Base-by-base conservation (phyloP, 2,329 filamentous ascomycete species). In the Dactylellina cionopaga region DNA sequence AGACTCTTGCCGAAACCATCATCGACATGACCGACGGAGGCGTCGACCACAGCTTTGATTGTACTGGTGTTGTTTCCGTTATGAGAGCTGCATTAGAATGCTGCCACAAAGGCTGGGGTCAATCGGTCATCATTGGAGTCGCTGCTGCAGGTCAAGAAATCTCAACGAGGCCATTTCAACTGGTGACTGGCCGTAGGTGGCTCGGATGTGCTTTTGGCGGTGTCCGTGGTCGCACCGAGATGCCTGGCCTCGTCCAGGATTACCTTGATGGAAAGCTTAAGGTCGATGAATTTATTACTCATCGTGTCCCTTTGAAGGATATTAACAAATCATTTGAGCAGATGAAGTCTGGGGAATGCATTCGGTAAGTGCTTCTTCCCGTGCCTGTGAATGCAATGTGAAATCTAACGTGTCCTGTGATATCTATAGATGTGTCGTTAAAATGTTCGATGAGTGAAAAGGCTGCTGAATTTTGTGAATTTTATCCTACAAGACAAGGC, bases 31-130 rank as follows among this genome's bases (percentile, higher is more conserved):
- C 95, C 1, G 95, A 98, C 79, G 95, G 95, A 76, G 95, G 95
- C 55, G 96, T 92, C 81, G 95, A 99, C 84, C 98, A 97, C 85
- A 99, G 95, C 52, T 99, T 99, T 80, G 95, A 99, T 84, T 98
- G 95, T 86, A 99, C 95, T 5, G 95, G 95, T 71, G 98, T 98
- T 79, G 93, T 98, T 58, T 87, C 89, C 77, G 95, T 99, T 63
- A 99, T 96, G 95, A 87, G 95, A 75, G 90, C 92, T 58, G 95
- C 95, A 39, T 88, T 99, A 72, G 94, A 99, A 84, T 93, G 95
- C 51, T 98, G 93, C 85, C 95, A 99, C 86, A 99, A 99, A 88
- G 95, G 95, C 51, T 99, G 95, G 95, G 95, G 95, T 78, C 88
- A 97, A 86, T 96, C 91, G 80, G 96, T 99, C 82, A 88, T 99